These are phyloP conservation scores for Gymnopus androsaceus DNA, from an alignment of 1,284 basidiomycete species.

Conservation along the genomic window DNA sequence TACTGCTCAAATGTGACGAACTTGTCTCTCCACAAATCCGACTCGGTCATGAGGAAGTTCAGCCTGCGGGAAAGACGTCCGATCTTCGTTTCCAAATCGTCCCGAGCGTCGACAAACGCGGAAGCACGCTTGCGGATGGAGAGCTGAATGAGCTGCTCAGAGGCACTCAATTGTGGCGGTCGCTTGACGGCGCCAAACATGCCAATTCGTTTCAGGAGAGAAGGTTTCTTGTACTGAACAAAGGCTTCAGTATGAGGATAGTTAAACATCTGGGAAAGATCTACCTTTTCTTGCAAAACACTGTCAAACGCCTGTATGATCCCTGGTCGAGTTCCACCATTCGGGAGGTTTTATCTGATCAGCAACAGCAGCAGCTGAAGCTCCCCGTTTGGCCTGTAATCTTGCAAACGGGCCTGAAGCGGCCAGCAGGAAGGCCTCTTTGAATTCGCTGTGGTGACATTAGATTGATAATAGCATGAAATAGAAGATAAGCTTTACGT, in stretches of 20 bases:
- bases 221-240: constrained; percentile 81
- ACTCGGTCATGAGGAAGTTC: constrained; percentile 90
- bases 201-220: constrained; percentile 83
- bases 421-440: constrained; percentile 93
- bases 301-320: constrained; percentile 89
- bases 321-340: constrained; percentile 91
- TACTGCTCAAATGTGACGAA: constrained; percentile 91
- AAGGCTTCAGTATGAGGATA: constrained; percentile 19
- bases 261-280: constrained; percentile 19
- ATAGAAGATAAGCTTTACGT: constrained; percentile 48
- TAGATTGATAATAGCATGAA: constrained; percentile 1
- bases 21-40: constrained; percentile 87
- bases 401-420: constrained; percentile 82
- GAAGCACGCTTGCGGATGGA: constrained; percentile 88
- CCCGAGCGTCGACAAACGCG: constrained; percentile 90
- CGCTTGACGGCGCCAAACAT: constrained; percentile 72
- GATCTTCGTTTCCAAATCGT: constrained; percentile 89
- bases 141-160: constrained; percentile 81
- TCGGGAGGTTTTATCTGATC: constrained; percentile 85
- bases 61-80: constrained; percentile 78
- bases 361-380: constrained; percentile 77
- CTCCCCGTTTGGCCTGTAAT: constrained; percentile 81
- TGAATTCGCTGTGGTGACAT: constrained; percentile 70
- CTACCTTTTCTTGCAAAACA: constrained; percentile 83
- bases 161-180: constrained; percentile 71